phyloP scores from a whole-genome alignment of 352 stramenopile genomes.

The Pythium sp. region DNA sequence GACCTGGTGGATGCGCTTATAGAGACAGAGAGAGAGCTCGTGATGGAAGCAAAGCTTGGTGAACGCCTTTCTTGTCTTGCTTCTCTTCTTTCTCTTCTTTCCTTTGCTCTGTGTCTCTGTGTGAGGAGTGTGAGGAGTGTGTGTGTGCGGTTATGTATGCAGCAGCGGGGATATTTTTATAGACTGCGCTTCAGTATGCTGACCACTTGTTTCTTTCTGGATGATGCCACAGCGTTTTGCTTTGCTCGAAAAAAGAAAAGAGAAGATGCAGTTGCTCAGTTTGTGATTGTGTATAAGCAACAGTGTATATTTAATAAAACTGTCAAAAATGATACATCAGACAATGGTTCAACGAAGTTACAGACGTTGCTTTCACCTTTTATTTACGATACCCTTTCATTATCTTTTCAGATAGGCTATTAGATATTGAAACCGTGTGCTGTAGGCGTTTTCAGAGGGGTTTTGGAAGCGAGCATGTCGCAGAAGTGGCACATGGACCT shows the following conservation, averaged over 20 bases:
- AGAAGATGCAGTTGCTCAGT: not conserved
- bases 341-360: not conserved
- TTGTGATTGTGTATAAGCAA: not conserved
- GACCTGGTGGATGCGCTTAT: not conserved
- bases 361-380: not conserved
- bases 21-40: not conserved
- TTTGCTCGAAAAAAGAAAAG: slow-evolving; percentile 7
- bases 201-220: not conserved
- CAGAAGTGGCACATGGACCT: slow-evolving; percentile 1
- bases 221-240: not conserved
- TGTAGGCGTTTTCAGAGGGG: not conserved
- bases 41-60: not conserved
- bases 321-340: not conserved
- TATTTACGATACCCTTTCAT: not conserved
- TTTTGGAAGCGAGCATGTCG: not conserved
- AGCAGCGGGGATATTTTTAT: not conserved
- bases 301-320: not conserved
- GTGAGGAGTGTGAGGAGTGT: not conserved
- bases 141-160: slow-evolving; percentile 7
- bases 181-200: slow-evolving; percentile 11
- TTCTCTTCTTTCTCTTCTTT: slow-evolving; percentile 7
- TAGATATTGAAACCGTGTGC: not conserved
- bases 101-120: not conserved
- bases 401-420: not conserved
- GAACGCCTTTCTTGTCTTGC: not conserved